Evolutionary conservation across 2,329 filamentous ascomycete species (phyloP), one percentile per base, ranked within the genome.

Genomic region (Cladophialophora exuberans): DNA sequence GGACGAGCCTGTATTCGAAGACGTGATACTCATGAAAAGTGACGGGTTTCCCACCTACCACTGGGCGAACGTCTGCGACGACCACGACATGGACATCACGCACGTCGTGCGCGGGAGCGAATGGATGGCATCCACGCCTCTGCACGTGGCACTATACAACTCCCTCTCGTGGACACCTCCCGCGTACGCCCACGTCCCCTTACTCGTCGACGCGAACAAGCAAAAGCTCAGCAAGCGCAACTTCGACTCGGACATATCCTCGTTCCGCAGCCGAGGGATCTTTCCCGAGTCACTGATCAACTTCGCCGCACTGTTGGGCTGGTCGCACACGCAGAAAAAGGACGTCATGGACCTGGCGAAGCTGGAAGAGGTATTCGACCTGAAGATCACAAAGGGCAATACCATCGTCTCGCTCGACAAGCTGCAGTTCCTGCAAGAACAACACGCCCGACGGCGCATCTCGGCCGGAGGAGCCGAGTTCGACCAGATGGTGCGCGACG

Each of bases 1-100:
- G 55, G 75, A 64, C 22, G 63, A 79, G 50, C 73, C 72, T 30
- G 78, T 80, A 20, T 86, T 79, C 60, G 90, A 94, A 62, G 92
- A 97, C 66, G 93, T 91, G 17, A 89, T 99, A 57, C 78, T 99
- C 35, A 77, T 97, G 57, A 99, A 99, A 72, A 87, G 86, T 0
- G 94, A 99, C 69, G 92, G 91, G 0, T 88, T 88, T 61, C 94
- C 94, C 0, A 99, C 95, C 0, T 99, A 99, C 67, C 94, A 99
- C 71, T 86, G 99, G 58, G 94, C 94, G 3, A 99, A 97, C 67
- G 93, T 99, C 6, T 87, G 99, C 3, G 94, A 99, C 67, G 94
- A 99, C 67, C 90, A 97, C 70, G 78, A 88, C 57, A 99, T 99
- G 94, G 77, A 89, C 56, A 95, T 99, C 63, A 97, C 92, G 0